phyloP scores from a whole-genome alignment of 2,329 filamentous ascomycete species.

The Phaeosphaeriaceae sp. region DNA sequence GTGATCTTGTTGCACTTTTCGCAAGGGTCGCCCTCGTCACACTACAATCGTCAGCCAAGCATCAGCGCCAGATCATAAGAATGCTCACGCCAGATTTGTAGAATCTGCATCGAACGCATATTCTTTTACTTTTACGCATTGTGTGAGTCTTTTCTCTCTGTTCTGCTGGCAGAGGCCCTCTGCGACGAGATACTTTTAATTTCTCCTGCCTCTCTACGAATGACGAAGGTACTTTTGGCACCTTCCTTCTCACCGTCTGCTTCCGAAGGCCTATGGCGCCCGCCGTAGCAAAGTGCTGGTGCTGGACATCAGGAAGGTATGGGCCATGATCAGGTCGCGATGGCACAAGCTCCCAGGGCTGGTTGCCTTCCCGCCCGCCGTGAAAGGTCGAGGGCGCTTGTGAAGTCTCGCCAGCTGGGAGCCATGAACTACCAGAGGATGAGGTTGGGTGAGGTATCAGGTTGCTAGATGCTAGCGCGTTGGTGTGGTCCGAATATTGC shows the following conservation, averaged over 20 bases:
- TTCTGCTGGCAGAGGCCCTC: conserved; percentile 36
- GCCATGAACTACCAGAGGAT: conserved; percentile 26
- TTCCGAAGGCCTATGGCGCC: conserved; percentile 15
- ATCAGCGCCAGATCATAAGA: background rate
- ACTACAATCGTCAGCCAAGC: conserved; percentile 25
- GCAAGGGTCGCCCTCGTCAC: conserved; percentile 42
- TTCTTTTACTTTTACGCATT: conserved; percentile 43
- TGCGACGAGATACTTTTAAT: conserved; percentile 40
- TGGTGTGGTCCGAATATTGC: conserved; percentile 21
- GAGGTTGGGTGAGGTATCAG: conserved; percentile 13
- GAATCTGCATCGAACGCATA: conserved; percentile 45
- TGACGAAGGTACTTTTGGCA: conserved; percentile 39
- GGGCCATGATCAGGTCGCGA: conserved; percentile 17
- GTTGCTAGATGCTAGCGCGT: conserved; percentile 15
- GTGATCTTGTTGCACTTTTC: conserved; percentile 40
- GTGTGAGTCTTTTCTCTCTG: conserved; percentile 40
- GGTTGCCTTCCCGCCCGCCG: conserved; percentile 17
- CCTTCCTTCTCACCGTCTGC: conserved; percentile 30
- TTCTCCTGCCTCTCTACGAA: conserved; percentile 44
- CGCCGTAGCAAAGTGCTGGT: conserved; percentile 12
- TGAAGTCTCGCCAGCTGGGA: conserved; percentile 13
- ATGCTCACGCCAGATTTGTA: conserved; percentile 42
- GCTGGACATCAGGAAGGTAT: conserved; percentile 15
- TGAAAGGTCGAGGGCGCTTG: conserved; percentile 22
- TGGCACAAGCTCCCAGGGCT: conserved; percentile 27